Base-by-base conservation (phyloP, 306 rosid species). In the Luffa aegyptiaca region DNA sequence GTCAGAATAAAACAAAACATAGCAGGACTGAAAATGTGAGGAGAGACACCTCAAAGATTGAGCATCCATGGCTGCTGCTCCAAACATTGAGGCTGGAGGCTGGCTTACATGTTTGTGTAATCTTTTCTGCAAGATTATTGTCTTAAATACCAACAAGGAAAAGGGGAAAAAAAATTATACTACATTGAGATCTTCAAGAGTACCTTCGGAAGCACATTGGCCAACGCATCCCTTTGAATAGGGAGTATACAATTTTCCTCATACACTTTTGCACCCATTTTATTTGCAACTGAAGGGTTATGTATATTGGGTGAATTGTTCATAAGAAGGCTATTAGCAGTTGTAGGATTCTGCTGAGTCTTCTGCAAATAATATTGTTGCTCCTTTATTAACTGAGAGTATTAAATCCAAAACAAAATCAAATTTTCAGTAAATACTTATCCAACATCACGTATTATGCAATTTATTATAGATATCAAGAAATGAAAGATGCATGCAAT, bases 21-120 rank as follows among this genome's bases (percentile, higher is more conserved):
- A 31, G 46, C 7, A 58, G 16, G 31, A 55, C 58, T 63, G 20
- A 57, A 64, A 72, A 56, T 33, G 82, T 70, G 1, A 75, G 42
- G 68, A 84, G 75, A 83, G 48, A 59, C 68, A 93, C 98, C 98
- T 88, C 35, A 88, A 56, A 90, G 90, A 80, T 75, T 77, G 92
- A 83, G 89, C 93, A 80, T 78, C 83, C 73, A 82, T 77, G 21
- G 86, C 64, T 73, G 81, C 49, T 69, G 81, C 88, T 79, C 89
- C 89, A 80, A 87, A 79, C 71, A 85, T 36, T 71, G 84, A 79
- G 65, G 76, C 84, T 83, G 82, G 75, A 81, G 80, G 82, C 84
- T 83, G 89, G 73, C 87, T 82, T 61, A 72, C 81, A 58, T 79
- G 81, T 36, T 82, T 86, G 63, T 76, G 70, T 61, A 84, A 78